These are phyloP conservation scores for Hemileccinum rubropunctum DNA, from an alignment of 768 basidiomycete genomes.

Conservation along the genomic window DNA sequence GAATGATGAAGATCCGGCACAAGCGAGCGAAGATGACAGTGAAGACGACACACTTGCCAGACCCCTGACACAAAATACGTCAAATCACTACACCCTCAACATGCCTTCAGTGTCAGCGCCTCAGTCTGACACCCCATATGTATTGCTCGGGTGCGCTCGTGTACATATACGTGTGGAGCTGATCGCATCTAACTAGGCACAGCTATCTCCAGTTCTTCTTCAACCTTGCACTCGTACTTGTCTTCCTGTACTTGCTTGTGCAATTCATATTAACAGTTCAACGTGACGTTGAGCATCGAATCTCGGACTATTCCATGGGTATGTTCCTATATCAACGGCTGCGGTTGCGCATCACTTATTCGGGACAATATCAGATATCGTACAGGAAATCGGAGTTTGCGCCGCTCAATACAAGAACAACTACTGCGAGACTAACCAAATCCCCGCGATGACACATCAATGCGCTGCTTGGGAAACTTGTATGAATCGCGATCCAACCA, in stretches of 20 bases:
- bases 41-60: conserved; percentile 43
- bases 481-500: conserved; percentile 92
- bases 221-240: conserved; percentile 77
- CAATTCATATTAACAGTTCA: conserved; percentile 90
- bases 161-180: conserved; percentile 5
- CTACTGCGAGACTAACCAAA: conserved; percentile 67
- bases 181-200: conserved; percentile 14
- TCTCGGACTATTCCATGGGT: conserved; percentile 90
- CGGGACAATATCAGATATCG: conserved; percentile 56
- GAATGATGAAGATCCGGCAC: conserved; percentile 28
- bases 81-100: conserved; percentile 83
- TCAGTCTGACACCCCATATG: conserved; percentile 70
- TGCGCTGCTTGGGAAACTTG: conserved; percentile 91
- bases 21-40: conserved; percentile 44
- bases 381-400: conserved; percentile 91
- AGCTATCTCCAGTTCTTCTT: conserved; percentile 96
- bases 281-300: conserved; percentile 83
- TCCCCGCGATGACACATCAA: conserved; percentile 86
- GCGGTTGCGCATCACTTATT: conserved; percentile 19
- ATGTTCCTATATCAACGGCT: conserved; percentile 15
- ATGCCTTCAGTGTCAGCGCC: conserved; percentile 58
- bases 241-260: conserved; percentile 81
- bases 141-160: conserved; percentile 73
- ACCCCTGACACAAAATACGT: conserved; percentile 52
- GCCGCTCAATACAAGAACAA: conserved; percentile 78